Conservation (phyloP, 768 basidiomycete species). For the Mycena leptocephala region DNA sequence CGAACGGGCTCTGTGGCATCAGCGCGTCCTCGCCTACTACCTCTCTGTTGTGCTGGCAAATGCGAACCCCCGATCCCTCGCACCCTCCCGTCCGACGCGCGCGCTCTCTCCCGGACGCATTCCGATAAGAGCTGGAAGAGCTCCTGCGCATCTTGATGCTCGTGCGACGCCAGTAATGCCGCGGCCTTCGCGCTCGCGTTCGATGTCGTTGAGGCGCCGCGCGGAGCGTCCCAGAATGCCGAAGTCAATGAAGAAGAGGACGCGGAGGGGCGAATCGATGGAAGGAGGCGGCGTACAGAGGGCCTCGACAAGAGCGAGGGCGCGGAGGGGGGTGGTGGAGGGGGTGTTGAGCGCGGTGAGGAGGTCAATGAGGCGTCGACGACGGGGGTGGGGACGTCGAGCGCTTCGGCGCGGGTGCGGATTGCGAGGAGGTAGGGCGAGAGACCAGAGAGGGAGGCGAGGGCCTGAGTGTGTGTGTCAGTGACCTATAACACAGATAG, state of each 20-base stretch:
- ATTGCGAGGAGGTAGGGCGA: constrained; percentile 86
- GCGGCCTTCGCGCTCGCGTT: constrained; percentile 47
- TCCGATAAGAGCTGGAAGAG: constrained; percentile 96
- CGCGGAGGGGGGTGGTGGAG: constrained; percentile 74
- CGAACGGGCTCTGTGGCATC: constrained; percentile 83
- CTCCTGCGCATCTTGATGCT: constrained; percentile 99
- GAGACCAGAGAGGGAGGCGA: constrained; percentile 90
- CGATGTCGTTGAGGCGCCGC: too few relatives aligned
- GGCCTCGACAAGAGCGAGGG: constrained; percentile 34
- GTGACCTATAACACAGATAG: too few relatives aligned
- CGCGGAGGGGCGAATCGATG: constrained; percentile 36
- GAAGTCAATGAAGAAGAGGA: constrained; percentile 54
- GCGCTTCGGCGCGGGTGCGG: constrained; percentile 81
- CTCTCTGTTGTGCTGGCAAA: too few relatives aligned
- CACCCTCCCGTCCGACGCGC: constrained; percentile 80
- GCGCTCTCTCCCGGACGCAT: constrained; percentile 86
- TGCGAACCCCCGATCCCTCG: constrained; percentile 78
- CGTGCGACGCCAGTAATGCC: constrained; percentile 87
- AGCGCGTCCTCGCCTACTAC: too few relatives aligned
- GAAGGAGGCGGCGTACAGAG: constrained; percentile 72
- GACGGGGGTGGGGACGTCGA: constrained; percentile 90
- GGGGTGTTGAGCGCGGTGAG: constrained; percentile 80
- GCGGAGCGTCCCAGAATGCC: constrained; percentile 44
- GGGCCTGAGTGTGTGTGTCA: constrained; percentile 68
- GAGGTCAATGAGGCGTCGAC: constrained; percentile 86